Conservation (phyloP, 2,329 filamentous ascomycete genomes). For the Fusarium sambucinum region DNA sequence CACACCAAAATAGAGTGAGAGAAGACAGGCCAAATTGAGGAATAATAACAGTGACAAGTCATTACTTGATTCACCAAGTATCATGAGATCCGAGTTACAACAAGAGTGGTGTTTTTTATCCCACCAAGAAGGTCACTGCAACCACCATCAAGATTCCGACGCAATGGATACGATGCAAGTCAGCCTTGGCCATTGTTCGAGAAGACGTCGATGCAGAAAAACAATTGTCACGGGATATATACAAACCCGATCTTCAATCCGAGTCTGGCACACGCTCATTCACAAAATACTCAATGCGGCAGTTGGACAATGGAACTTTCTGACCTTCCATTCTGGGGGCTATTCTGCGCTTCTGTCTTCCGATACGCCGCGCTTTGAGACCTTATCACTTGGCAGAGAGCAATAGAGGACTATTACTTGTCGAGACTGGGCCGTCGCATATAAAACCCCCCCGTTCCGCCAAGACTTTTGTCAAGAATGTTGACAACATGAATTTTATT, state of each 20-base stretch:
- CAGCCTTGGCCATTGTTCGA: conserved; percentile 1
- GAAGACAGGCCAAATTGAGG: background rate
- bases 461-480: conserved; percentile 29
- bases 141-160: background rate
- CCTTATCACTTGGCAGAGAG: conserved; percentile 28
- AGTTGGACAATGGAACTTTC: conserved; percentile 1
- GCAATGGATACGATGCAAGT: conserved; percentile 5
- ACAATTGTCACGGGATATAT: background rate
- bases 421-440: conserved; percentile 7
- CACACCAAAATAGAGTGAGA: conserved; percentile 7
- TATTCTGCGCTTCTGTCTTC: conserved; percentile 1
- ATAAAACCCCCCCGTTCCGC: conserved; percentile 26
- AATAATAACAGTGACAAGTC: background rate
- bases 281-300: conserved; percentile 11
- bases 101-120: background rate
- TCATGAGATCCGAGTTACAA: background rate
- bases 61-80: background rate
- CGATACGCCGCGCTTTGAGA: background rate
- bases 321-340: conserved; percentile 26
- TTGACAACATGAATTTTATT: conserved; percentile 15
- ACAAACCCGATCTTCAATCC: conserved; percentile 3
- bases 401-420: conserved; percentile 20
- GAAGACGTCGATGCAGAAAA: conserved; percentile 9
- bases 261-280: background rate
- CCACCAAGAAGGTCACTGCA: background rate